Conservation (phyloP, 805 yeast species). For the Kodamaea sagamina region DNA sequence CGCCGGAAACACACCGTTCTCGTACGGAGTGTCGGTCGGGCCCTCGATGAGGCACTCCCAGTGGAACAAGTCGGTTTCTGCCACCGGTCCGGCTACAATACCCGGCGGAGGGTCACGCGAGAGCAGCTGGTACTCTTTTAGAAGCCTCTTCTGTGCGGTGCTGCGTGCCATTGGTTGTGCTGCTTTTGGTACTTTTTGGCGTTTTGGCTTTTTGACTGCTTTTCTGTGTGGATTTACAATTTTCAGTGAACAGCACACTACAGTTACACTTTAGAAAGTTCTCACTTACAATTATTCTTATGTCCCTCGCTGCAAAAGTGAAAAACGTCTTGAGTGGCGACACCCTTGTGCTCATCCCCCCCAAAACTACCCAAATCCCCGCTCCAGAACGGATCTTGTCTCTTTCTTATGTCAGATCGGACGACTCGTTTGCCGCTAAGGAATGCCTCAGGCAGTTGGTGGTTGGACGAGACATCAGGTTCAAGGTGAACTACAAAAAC, state of each 20-base stretch:
- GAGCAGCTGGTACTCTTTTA: slow-evolving; percentile 88
- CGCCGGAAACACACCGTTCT: slow-evolving; percentile 86
- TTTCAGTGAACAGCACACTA: no score
- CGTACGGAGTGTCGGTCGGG: slow-evolving; percentile 81
- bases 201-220: no score
- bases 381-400: slow-evolving; percentile 61
- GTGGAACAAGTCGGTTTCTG: slow-evolving; percentile 68
- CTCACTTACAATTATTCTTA: slow-evolving; percentile 1
- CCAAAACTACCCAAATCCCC: slow-evolving; percentile 41
- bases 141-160: slow-evolving; percentile 83
- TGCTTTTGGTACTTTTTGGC: background rate
- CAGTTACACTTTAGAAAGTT: background rate
- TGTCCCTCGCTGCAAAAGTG: slow-evolving; percentile 54
- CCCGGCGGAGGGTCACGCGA: slow-evolving; percentile 91
- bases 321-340: slow-evolving; percentile 73
- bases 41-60: slow-evolving; percentile 90
- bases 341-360: slow-evolving; percentile 61
- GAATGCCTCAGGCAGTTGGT: slow-evolving; percentile 62
- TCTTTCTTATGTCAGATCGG: slow-evolving; percentile 63
- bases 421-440: slow-evolving; percentile 55
- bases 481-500: slow-evolving; percentile 55
- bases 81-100: slow-evolving; percentile 86
- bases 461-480: slow-evolving; percentile 65
- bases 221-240: background rate
- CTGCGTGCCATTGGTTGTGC: slow-evolving; percentile 26